Conservation (phyloP, 371 early-diverging fungal genomes). For the Sporodiniella umbellata region DNA sequence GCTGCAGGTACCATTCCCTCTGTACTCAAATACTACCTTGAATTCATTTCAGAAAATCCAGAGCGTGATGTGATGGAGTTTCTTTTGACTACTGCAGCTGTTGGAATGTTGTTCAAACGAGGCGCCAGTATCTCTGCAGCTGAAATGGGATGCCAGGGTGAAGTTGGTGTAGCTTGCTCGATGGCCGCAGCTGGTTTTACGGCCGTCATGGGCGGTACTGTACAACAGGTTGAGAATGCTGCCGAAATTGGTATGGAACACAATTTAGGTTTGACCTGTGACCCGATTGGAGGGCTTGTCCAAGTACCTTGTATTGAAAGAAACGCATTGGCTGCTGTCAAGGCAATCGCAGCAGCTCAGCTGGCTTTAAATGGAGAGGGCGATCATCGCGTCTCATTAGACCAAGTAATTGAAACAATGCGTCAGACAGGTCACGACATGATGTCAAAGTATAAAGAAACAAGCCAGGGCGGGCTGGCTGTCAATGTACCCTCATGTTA, state of each 20-base stretch:
- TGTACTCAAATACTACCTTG: conserved; percentile 92
- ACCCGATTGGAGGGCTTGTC: conserved; percentile 90
- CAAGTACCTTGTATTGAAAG: conserved; percentile 97
- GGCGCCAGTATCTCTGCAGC: conserved; percentile 94
- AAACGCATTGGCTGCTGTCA: conserved; percentile 93
- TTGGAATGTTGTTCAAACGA: conserved; percentile 96
- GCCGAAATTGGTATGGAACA: conserved; percentile 98
- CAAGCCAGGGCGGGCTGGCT: conserved; percentile 89
- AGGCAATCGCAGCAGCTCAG: conserved; percentile 94
- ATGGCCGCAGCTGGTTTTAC: conserved; percentile 96
- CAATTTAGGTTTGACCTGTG: conserved; percentile 92
- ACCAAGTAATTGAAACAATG: conserved; percentile 97
- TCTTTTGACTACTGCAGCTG: conserved; percentile 86
- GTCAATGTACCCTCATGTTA: conserved; percentile 88
- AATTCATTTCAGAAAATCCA: conserved; percentile 86
- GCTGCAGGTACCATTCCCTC: conserved; percentile 92
- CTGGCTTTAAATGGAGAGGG: conserved; percentile 92
- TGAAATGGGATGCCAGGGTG: conserved; percentile 94
- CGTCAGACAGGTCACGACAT: conserved; percentile 91
- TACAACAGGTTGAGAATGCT: conserved; percentile 90
- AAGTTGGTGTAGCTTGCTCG: conserved; percentile 90
- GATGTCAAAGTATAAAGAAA: conserved; percentile 96
- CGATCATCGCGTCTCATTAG: conserved; percentile 83
- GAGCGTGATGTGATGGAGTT: conserved; percentile 91
- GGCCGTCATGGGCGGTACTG: conserved; percentile 93